Evolutionary conservation across 2,329 filamentous ascomycete genomes (phyloP), one percentile per base, ranked within the genome.

Genomic region (Penicillium sp.): DNA sequence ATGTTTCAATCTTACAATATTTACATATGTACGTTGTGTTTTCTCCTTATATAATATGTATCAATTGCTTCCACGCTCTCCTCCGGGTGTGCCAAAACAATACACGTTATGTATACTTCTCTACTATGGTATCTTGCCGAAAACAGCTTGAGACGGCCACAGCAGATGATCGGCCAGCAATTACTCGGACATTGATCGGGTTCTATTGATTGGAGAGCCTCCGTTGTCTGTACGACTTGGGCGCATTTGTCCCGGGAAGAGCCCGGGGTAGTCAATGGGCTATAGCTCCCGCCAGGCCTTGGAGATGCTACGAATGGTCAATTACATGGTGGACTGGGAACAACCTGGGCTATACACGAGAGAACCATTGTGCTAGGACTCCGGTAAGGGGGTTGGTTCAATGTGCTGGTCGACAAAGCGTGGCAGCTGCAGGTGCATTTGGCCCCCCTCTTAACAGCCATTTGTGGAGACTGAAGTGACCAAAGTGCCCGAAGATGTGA

Each of bases 371-470:
- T 49, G 57, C 53, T 46, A 40, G 35, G 35, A 41, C 21, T 19
- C 10, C 44, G n/a, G 34, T 17, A 41, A 59, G 59, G 57, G 52
- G 54, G n/a, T 48, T 49, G 54, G n/a, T 48, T 49, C 44, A 50
- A 57, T 64, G 61, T 56, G 63, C 56, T 65, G 61, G 61, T 61
- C 56, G 38, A 55, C 39, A 61, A 57, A 61, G 63, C 65, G 60
- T 67, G 63, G 62, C 61, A 62, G 56, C 62, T 67, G 64, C 63
- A 62, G 57, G 58, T 61, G 48, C 41, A 49, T 38, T 29, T 54
- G 13, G 24, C 43, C 43, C 41, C 19, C 21, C 35, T 41, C 29
- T 28, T 24, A 19, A 15, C 10, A 28, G 15, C 26, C 51, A 56
- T 57, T 59, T 56, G 51, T 59, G 58, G 55, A 49, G 33, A 61